Conservation (phyloP, 768 basidiomycete genomes). For the Aureoboletus auriporus region DNA sequence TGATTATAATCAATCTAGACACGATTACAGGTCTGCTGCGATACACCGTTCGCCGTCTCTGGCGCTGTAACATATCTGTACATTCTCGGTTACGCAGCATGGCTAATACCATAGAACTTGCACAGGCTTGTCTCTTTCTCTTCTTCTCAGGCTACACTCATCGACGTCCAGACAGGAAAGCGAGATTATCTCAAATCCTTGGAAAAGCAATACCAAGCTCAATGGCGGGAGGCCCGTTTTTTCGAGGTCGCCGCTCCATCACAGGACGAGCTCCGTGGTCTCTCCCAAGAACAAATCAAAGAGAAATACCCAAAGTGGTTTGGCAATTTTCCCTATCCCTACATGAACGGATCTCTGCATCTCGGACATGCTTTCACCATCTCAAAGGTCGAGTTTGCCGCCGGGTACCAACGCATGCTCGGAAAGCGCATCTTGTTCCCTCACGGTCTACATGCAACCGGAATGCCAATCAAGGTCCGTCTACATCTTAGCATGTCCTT, state of each 20-base stretch:
- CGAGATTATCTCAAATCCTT: slow-evolving; percentile 81
- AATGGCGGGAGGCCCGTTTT: slow-evolving; percentile 71
- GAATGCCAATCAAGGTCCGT: slow-evolving; percentile 97
- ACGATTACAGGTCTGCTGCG: slow-evolving; percentile 26
- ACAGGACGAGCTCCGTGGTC: slow-evolving; percentile 56
- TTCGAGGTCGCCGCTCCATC: slow-evolving; percentile 87
- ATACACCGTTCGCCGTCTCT: slow-evolving; percentile 20
- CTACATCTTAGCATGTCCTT: not conserved
- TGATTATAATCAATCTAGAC: slow-evolving; percentile 24
- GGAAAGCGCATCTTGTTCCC: slow-evolving; percentile 95
- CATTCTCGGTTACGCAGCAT: slow-evolving; percentile 31
- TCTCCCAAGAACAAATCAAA: slow-evolving; percentile 61
- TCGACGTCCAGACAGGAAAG: slow-evolving; percentile 72
- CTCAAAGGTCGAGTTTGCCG: slow-evolving; percentile 95
- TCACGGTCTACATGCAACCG: slow-evolving; percentile 97
- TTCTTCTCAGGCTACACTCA: slow-evolving; percentile 2
- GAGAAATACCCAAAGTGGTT: slow-evolving; percentile 93
- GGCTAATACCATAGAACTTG: slow-evolving; percentile 64
- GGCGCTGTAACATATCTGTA: slow-evolving; percentile 32
- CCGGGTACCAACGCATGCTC: slow-evolving; percentile 92
- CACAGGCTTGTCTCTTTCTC: slow-evolving; percentile 41
- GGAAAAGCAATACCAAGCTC: slow-evolving; percentile 80
- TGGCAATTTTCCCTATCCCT: slow-evolving; percentile 93
- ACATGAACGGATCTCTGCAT: slow-evolving; percentile 98
- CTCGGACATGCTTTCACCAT: slow-evolving; percentile 98